Conservation (phyloP, 2,329 filamentous ascomycete genomes). For the Xylariomycetidae sp. region DNA sequence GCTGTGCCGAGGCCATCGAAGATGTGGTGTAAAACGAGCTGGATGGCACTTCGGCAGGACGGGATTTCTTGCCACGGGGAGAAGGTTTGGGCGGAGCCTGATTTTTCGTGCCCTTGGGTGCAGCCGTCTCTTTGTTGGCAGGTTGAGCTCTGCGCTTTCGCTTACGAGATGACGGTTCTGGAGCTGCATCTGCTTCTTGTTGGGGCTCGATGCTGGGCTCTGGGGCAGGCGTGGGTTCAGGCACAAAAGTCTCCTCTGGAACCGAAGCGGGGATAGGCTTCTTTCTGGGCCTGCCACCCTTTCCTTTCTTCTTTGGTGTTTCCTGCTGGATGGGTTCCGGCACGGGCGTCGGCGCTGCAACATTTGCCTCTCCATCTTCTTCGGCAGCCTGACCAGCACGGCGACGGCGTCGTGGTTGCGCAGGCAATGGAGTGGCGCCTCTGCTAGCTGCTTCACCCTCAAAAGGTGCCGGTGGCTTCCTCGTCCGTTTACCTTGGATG, state of each 20-base stretch:
- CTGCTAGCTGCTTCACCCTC: conserved; percentile 49
- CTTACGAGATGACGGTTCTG: conserved; percentile 15
- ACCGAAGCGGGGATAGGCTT: conserved; percentile 17
- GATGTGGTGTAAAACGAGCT: conserved; percentile 35
- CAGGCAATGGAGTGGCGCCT: conserved; percentile 42
- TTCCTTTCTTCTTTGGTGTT: conserved; percentile 25
- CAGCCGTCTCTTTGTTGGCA: conserved; percentile 13
- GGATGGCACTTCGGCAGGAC: conserved; percentile 33
- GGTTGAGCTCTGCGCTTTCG: conserved; percentile 18
- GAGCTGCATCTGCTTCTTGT: conserved; percentile 4
- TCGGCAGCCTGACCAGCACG: conserved; percentile 14
- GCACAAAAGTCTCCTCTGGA: conserved; percentile 13
- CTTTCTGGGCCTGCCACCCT: conserved; percentile 27
- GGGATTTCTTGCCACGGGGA: conserved; percentile 15
- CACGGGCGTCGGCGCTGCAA: conserved; percentile 5
- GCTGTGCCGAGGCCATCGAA: conserved; percentile 27
- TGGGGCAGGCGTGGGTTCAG: conserved; percentile 10
- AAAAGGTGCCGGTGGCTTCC: conserved; percentile 47
- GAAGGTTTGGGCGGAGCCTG: conserved; percentile 7
- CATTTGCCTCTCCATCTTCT: conserved; percentile 17
- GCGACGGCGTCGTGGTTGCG: conserved; percentile 23
- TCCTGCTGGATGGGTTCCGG: conserved; percentile 14
- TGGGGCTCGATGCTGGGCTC: conserved; percentile 5
- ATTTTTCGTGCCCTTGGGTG: conserved; percentile 9
- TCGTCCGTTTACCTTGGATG: conserved; percentile 48